phyloP scores from a whole-genome alignment of 2,329 filamentous ascomycete species.

The Seiridium cupressi region DNA sequence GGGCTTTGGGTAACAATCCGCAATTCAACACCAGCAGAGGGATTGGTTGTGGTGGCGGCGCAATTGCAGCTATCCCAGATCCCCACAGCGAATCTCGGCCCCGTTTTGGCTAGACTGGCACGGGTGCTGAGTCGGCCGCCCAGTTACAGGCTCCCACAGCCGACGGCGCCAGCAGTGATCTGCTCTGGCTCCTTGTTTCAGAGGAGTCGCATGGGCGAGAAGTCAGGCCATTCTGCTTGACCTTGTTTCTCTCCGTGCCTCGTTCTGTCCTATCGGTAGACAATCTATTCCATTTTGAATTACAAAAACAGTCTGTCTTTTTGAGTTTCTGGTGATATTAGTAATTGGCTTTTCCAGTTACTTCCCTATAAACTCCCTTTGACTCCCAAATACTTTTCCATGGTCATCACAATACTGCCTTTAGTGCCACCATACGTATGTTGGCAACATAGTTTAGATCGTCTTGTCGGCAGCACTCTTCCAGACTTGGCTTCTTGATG shows the following conservation, averaged over 20 bases:
- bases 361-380: too few relatives aligned
- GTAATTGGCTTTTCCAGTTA: too few relatives aligned
- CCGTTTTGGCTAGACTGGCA: not conserved
- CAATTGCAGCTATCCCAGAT: not conserved
- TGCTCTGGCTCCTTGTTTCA: not conserved
- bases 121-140: not conserved
- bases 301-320: too few relatives aligned
- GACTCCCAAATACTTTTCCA: too few relatives aligned
- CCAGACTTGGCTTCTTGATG: too few relatives aligned
- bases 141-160: not conserved
- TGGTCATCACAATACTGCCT: too few relatives aligned
- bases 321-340: too few relatives aligned
- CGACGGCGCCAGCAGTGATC: constrained; percentile 3
- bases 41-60: not conserved
- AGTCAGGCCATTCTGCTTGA: constrained; percentile 6
- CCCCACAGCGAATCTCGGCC: not conserved
- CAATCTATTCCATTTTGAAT: not conserved
- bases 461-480: too few relatives aligned
- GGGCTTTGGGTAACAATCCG: too few relatives aligned
- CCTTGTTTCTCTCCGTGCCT: not conserved
- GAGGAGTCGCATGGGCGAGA: constrained; percentile 4
- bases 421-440: too few relatives aligned
- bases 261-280: not conserved
- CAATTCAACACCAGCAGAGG: not conserved
- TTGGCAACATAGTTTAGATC: too few relatives aligned